Evolutionary conservation across 345 rosid species (phyloP).

Genomic region (Rubroshorea leprosula): DNA sequence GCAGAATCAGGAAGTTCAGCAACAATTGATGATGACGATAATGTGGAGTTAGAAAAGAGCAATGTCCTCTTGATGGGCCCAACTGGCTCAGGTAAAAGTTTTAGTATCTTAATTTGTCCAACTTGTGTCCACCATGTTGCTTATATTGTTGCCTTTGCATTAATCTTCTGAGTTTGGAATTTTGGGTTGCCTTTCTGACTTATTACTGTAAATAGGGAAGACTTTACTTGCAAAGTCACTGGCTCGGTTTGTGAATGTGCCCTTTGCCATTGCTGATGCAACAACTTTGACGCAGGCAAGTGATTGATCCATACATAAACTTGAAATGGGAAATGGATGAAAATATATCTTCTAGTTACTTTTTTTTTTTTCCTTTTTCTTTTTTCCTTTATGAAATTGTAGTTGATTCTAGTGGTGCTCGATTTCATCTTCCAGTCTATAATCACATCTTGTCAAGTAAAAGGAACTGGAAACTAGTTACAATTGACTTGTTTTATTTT

Average conservation of each 20-base stretch:
- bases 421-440: too few relatives aligned
- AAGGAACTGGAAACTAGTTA: too few relatives aligned
- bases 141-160: slow-evolving; percentile 1
- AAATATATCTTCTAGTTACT: neutral
- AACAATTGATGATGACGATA: slow-evolving; percentile 56
- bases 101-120: slow-evolving; percentile 4
- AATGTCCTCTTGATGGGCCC: slow-evolving; percentile 95
- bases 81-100: slow-evolving; percentile 77
- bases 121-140: too few relatives aligned
- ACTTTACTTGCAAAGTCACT: slow-evolving; percentile 78
- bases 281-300: slow-evolving; percentile 81
- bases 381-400: too few relatives aligned
- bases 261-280: slow-evolving; percentile 83
- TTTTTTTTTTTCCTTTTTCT: neutral
- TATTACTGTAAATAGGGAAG: slow-evolving; percentile 46
- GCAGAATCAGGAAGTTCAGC: slow-evolving; percentile 41
- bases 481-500: too few relatives aligned
- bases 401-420: too few relatives aligned
- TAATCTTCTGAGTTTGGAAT: slow-evolving; percentile 5
- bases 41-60: slow-evolving; percentile 92
- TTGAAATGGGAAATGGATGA: too few relatives aligned
- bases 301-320: neutral
- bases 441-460: too few relatives aligned
- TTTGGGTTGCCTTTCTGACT: slow-evolving; percentile 22
- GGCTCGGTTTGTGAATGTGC: slow-evolving; percentile 79